Evolutionary conservation across 192 early-diverging fungal species (phyloP), one percentile per base, ranked within the genome.

Genomic region (Coemansia sp.): DNA sequence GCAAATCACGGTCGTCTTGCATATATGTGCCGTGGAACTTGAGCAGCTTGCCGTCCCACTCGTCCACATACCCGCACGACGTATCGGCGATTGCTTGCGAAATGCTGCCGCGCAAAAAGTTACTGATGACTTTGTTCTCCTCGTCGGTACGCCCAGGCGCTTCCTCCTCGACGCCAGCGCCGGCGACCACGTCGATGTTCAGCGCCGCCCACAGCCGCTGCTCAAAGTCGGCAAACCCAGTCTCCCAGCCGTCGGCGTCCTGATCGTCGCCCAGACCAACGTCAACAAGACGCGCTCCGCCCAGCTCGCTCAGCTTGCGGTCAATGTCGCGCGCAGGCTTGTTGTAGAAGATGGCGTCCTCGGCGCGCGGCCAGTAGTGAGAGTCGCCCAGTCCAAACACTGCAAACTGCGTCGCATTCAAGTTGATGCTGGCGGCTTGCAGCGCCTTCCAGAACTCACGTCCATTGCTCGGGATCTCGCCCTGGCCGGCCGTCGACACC

Each of bases 21-120:
- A 89, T 88, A 84, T 98, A 98, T 39, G 90, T 94, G 66, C 95
- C 95, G 81, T 98, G 95, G 87, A 96, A 96, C 83, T 98, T 98
- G 55, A 89, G 88, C 63, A 98, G 74, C 83, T 94, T 94, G 72
- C 87, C 89, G 81, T 98, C 93, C 78, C 84, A 88, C 83, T 98
- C 95, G 66, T 83, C 82, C 24, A 98, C 83, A 12, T 84, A 86
- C 45, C 95, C 95, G 38, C 89, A 93, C 29, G 90, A 89, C 23
- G 82, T 82, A 71, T 98, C 94, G 62, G 83, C 80, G 3, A 98
- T 78, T 23, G 92, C 90, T 66, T 93, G 84, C 55, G 87, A 82
- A 81, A 98, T 98, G 47, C 93, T 92, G 60, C 95, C 95, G 70
- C 95, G 91, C 56, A 98, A 81, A 77, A 79, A 98, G 85, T 94